Conservation (phyloP, 1,284 basidiomycete species). For the Agroathelia rolfsii region DNA sequence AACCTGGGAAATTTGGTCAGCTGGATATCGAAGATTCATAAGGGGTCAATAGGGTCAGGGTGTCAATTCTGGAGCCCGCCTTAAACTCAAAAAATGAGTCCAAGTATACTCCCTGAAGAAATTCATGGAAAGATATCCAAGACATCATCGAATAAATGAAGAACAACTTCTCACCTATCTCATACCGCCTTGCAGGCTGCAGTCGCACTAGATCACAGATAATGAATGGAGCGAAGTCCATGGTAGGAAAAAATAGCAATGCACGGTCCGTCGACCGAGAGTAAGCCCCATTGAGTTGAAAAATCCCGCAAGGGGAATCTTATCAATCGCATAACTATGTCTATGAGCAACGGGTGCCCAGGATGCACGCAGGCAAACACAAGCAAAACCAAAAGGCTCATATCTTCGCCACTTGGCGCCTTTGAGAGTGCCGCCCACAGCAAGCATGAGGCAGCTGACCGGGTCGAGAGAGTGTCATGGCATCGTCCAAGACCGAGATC, state of each 20-base stretch:
- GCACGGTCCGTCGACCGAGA: slow-evolving; percentile 51
- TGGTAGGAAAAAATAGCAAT: slow-evolving; percentile 37
- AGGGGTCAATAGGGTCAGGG: too few species aligned
- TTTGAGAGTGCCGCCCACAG: slow-evolving; percentile 25
- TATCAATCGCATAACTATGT: slow-evolving; percentile 78
- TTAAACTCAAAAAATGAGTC: slow-evolving; percentile 20
- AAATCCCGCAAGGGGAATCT: slow-evolving; percentile 23
- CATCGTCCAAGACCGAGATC: slow-evolving; percentile 14
- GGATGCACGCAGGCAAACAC: slow-evolving; percentile 27
- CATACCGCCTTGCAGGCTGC: slow-evolving; percentile 21
- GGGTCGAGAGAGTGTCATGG: slow-evolving; percentile 34
- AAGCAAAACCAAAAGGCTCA: slow-evolving; percentile 48
- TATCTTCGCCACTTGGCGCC: slow-evolving; percentile 61
- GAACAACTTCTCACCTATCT: slow-evolving; percentile 16
- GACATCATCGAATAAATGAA: slow-evolving; percentile 37
- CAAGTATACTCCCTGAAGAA: slow-evolving; percentile 82
- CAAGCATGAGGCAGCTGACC: slow-evolving; percentile 41
- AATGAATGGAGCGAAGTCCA: slow-evolving; percentile 29
- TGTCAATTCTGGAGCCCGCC: slow-evolving; percentile 68
- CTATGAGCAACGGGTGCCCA: slow-evolving; percentile 67
- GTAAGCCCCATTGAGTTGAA: slow-evolving; percentile 86
- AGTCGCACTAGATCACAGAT: slow-evolving; percentile 3
- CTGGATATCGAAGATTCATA: too few species aligned
- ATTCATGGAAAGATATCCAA: slow-evolving; percentile 49
- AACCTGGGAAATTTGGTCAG: too few species aligned